Conservation (phyloP, 176 grass and related monocot genomes). For the Echinochloa phyllopogon region DNA sequence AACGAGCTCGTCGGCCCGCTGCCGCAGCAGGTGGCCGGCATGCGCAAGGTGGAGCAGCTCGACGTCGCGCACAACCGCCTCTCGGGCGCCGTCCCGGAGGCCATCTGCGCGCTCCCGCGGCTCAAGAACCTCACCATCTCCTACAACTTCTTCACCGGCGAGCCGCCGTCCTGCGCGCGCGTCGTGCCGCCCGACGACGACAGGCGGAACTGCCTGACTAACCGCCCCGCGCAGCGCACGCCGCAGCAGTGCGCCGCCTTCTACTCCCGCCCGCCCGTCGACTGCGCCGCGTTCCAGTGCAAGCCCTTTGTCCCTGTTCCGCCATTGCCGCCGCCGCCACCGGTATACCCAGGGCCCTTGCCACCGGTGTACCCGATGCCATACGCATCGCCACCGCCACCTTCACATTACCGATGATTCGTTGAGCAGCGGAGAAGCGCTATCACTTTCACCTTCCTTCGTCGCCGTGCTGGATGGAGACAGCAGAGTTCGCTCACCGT, state of each 20-base stretch:
- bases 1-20: slow-evolving; percentile 59
- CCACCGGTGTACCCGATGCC: slow-evolving; percentile 77
- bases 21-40: slow-evolving; percentile 50
- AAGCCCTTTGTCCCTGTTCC: slow-evolving; percentile 46
- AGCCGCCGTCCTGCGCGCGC: slow-evolving; percentile 56
- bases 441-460: slow-evolving; percentile 17
- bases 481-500: slow-evolving; percentile 35
- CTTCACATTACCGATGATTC: slow-evolving; percentile 62
- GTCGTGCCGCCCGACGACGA: slow-evolving; percentile 46
- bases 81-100: slow-evolving; percentile 38
- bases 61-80: slow-evolving; percentile 70
- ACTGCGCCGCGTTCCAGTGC: slow-evolving; percentile 64
- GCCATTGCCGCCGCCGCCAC: slow-evolving; percentile 46
- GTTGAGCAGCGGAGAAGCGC: background rate
- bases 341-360: slow-evolving; percentile 59
- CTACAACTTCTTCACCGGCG: slow-evolving; percentile 58
- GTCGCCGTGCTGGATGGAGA: slow-evolving; percentile 30
- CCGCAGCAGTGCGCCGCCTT: slow-evolving; percentile 60
- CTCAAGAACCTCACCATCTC: slow-evolving; percentile 58
- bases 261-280: slow-evolving; percentile 43
- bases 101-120: slow-evolving; percentile 45
- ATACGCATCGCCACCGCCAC: slow-evolving; percentile 89
- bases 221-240: slow-evolving; percentile 58
- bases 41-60: slow-evolving; percentile 67
- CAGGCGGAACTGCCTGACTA: slow-evolving; percentile 53